Evolutionary conservation across 768 basidiomycete genomes (phyloP).

Genomic region (Lactifluus volemus): DNA sequence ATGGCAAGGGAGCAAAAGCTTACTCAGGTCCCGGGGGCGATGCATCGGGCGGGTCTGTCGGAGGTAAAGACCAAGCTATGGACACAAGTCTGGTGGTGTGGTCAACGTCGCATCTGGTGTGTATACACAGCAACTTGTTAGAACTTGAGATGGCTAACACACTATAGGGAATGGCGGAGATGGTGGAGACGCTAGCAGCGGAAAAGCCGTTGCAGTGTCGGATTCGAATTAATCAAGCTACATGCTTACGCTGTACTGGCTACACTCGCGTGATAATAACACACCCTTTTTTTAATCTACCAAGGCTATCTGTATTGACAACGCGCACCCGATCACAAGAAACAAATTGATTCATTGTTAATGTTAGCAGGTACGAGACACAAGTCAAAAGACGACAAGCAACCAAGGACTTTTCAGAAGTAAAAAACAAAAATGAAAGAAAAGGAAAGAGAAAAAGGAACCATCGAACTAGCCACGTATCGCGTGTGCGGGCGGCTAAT

Average conservation of each 20-base stretch:
- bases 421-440: constrained; percentile 22
- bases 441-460: neutral
- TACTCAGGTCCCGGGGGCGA: constrained; percentile 24
- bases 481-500: neutral
- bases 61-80: constrained; percentile 6
- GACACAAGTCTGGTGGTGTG: constrained; percentile 13
- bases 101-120: constrained; percentile 25
- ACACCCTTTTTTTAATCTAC: neutral
- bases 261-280: neutral
- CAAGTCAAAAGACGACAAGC: neutral
- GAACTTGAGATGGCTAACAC: neutral
- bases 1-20: constrained; percentile 22
- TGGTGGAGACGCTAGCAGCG: constrained; percentile 10
- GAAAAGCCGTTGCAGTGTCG: constrained; percentile 4
- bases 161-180: constrained; percentile 8
- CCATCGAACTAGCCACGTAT: constrained; percentile 5
- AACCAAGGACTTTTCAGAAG: constrained; percentile 1
- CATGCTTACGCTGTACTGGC: neutral
- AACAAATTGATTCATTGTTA: constrained; percentile 7
- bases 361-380: constrained; percentile 11
- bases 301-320: neutral
- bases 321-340: constrained; percentile 1
- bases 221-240: neutral
- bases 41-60: constrained; percentile 25
- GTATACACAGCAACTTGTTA: constrained; percentile 1